These are phyloP conservation scores for Tremellales sp. DNA, from an alignment of 1,284 basidiomycete genomes.

Conservation along the genomic window DNA sequence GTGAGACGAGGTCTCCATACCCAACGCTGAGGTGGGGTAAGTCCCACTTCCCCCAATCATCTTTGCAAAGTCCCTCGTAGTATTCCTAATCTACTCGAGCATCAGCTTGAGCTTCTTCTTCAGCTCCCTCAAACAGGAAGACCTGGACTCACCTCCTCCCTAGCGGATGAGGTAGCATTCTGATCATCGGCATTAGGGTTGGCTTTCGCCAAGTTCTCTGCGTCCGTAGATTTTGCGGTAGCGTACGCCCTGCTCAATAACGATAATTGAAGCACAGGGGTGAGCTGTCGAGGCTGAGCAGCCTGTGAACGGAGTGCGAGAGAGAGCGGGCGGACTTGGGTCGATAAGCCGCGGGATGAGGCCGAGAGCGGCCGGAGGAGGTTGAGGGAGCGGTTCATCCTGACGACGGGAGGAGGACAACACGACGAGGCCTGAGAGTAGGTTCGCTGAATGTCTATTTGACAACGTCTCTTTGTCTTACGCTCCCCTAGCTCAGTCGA, in stretches of 20 bases:
- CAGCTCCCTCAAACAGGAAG: background rate
- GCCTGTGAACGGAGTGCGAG: too few relatives aligned
- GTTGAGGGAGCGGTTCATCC: conserved; percentile 19
- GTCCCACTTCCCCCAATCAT: conserved; percentile 26
- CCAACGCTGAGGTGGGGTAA: conserved; percentile 9
- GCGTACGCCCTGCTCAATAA: too few relatives aligned
- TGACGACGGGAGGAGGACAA: background rate
- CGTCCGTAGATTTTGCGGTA: too few relatives aligned
- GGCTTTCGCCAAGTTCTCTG: too few relatives aligned
- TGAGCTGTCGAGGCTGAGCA: too few relatives aligned
- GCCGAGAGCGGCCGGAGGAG: conserved; percentile 10
- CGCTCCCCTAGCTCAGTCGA: too few relatives aligned
- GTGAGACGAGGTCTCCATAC: conserved; percentile 23
- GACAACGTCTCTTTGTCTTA: too few relatives aligned
- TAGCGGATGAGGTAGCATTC: conserved; percentile 15
- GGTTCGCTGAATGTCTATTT: too few relatives aligned
- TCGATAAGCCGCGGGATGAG: too few relatives aligned
- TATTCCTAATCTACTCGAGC: conserved; percentile 17
- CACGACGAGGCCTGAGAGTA: background rate
- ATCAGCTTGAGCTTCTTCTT: background rate
- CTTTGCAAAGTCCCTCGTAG: conserved; percentile 29
- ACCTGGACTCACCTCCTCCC: conserved; percentile 20
- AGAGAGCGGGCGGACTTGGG: too few relatives aligned
- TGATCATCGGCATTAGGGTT: conserved; percentile 12
- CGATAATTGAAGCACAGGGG: too few relatives aligned